Evolutionary conservation across 305 asterid species (phyloP).

Genomic region (Fraxinus xanthoxyloides): DNA sequence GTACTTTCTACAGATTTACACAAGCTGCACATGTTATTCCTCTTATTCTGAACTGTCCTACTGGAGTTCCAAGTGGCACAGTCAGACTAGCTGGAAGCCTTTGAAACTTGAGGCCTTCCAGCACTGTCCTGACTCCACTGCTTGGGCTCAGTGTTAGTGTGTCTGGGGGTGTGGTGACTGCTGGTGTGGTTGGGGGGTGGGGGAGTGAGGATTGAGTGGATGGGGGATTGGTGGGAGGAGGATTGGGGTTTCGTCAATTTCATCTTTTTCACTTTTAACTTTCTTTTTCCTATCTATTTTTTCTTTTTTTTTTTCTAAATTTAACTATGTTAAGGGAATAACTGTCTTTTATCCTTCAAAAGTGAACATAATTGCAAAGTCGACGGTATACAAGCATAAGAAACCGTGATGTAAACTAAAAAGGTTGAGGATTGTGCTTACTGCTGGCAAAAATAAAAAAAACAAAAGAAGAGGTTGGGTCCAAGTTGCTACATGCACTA

Average conservation of each 20-base stretch:
- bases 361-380: not conserved
- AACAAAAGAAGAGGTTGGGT: not conserved
- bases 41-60: slow-evolving; percentile 91
- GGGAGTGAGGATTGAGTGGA: not conserved
- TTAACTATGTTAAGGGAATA: not conserved
- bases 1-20: slow-evolving; percentile 94
- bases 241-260: not conserved
- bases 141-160: not conserved
- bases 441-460: no score
- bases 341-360: not conserved
- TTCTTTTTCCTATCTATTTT: not conserved
- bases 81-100: not conserved
- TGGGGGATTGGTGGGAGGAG: not conserved
- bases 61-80: slow-evolving; percentile 45
- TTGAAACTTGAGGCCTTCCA: not conserved
- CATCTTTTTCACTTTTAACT: not conserved
- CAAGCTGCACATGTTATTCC: slow-evolving; percentile 99
- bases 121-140: not conserved
- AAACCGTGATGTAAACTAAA: no score
- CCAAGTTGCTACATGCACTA: not conserved
- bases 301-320: no score
- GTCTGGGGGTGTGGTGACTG: not conserved
- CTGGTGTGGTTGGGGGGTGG: not conserved
- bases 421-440: not conserved
- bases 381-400: no score